Evolutionary conservation across 495 filamentous ascomycete species (phyloP).

Genomic region (Pseudoneurospora amorphoporcata): DNA sequence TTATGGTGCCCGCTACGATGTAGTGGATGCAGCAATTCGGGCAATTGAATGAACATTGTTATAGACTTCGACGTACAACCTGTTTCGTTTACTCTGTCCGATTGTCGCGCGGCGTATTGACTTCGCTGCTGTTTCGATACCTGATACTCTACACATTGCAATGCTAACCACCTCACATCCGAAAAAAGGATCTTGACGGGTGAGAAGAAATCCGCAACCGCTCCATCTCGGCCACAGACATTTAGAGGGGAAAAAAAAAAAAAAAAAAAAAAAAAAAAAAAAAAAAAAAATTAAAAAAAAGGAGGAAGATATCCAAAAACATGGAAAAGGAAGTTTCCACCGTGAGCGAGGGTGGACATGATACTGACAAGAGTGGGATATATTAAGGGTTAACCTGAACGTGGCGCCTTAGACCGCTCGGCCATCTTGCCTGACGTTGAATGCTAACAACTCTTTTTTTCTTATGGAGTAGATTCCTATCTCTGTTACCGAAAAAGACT

Average conservation of each 20-base stretch:
- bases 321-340: neutral
- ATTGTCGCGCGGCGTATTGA: too few species aligned
- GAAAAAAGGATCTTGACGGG: neutral
- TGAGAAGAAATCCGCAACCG: neutral
- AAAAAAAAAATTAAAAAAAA: too few species aligned
- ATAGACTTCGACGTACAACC: neutral
- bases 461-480: neutral
- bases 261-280: neutral
- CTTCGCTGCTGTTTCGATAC: too few species aligned
- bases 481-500: neutral
- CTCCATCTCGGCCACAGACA: neutral
- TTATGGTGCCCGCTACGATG: neutral
- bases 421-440: neutral
- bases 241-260: neutral
- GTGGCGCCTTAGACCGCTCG: neutral
- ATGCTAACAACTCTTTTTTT: too few species aligned
- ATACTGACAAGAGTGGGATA: conserved; percentile 6
- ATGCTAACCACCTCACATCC: too few species aligned
- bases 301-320: too few species aligned
- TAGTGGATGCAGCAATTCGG: neutral
- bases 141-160: too few species aligned
- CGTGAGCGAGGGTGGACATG: neutral
- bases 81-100: too few species aligned
- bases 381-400: neutral
- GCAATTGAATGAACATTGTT: neutral